Conservation (phyloP, 148 eudicot genomes). For the Bassia scoparia region DNA sequence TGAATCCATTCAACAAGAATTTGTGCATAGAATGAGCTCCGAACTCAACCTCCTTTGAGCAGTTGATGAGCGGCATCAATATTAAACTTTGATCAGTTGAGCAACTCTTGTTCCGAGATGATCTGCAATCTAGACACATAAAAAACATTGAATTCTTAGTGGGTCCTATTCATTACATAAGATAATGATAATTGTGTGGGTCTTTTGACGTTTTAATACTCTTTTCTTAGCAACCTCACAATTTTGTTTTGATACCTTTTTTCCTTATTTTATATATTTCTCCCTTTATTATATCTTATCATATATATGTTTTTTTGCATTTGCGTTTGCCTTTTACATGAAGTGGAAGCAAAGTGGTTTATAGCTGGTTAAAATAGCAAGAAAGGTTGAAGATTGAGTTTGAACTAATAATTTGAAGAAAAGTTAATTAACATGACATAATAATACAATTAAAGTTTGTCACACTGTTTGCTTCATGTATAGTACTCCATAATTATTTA, state of each 20-base stretch:
- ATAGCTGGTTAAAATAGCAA: conserved; percentile 1
- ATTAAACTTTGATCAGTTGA: no score
- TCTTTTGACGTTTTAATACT: conserved; percentile 5
- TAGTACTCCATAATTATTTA: no score
- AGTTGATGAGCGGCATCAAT: no score
- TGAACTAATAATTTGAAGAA: conserved; percentile 8
- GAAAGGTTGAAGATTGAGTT: neutral
- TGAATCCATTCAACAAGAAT: no score
- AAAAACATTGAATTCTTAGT: neutral
- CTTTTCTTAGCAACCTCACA: conserved; percentile 21
- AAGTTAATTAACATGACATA: neutral
- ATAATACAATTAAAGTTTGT: neutral
- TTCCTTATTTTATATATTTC: neutral
- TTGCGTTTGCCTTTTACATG: conserved; percentile 30
- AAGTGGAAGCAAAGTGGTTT: conserved; percentile 26
- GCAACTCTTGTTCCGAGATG: no score
- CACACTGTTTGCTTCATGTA: no score
- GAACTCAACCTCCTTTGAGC: no score
- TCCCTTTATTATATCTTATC: neutral
- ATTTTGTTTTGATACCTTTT: conserved; percentile 15
- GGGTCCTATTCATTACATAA: conserved; percentile 3
- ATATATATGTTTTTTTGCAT: neutral
- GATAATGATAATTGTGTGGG: conserved; percentile 11
- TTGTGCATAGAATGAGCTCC: no score
- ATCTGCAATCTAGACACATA: neutral